A percentile compares a stretch with the other conserved stretches of the same genome.
Evolutionary conservation across 106 monocot genomes (phyloP).

Genomic region (Dendrobium catenatum): DNA sequence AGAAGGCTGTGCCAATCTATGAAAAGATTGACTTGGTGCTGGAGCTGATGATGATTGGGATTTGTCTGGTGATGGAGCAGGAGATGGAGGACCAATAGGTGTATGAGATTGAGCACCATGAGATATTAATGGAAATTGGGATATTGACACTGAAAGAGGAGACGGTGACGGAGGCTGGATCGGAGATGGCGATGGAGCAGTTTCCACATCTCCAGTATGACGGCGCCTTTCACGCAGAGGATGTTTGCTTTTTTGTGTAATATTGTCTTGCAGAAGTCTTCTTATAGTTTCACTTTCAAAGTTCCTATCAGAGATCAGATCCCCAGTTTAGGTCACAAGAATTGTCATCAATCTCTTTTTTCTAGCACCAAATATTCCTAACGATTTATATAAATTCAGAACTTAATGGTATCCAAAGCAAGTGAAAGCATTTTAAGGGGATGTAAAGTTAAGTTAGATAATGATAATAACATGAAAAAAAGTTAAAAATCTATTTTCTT

Average conservation of each 20-base stretch:
- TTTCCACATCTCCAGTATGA: not conserved
- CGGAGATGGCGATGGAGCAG: slow-evolving; percentile 1
- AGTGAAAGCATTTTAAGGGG: not conserved
- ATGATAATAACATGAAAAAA: not conserved
- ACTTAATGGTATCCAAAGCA: not conserved
- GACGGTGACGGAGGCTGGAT: not conserved
- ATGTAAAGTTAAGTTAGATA: not conserved
- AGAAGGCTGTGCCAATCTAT: not conserved
- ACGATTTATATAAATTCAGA: not conserved
- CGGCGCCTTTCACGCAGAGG: not conserved
- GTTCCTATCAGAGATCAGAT: slow-evolving; percentile 14
- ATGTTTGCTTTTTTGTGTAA: not conserved
- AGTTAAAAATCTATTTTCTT: too few species aligned
- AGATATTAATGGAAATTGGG: not conserved
- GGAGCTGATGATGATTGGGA: not conserved
- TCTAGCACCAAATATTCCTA: not conserved
- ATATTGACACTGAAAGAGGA: not conserved
- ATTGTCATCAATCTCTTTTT: not conserved
- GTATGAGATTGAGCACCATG: not conserved
- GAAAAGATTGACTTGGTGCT: not conserved
- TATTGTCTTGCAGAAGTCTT: slow-evolving; percentile 12
- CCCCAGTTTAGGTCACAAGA: too few species aligned
- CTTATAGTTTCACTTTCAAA: slow-evolving; percentile 9
- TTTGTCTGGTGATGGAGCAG: slow-evolving; percentile 1
- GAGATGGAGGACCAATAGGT: not conserved